phyloP scores from a whole-genome alignment of 2,329 filamentous ascomycete species.

The Gremmenia infestans region DNA sequence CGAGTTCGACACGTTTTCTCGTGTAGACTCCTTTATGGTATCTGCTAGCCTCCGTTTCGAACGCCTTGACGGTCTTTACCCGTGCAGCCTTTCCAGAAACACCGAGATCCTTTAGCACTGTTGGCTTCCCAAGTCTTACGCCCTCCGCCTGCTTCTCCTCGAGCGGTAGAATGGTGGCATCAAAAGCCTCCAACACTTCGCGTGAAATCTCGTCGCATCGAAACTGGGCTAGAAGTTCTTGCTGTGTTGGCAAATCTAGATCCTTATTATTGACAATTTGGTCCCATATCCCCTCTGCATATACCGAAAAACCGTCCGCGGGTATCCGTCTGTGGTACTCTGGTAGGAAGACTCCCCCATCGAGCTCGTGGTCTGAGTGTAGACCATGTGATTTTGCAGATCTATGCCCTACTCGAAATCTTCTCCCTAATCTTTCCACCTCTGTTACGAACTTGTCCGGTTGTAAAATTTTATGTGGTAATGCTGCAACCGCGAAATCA shows the following conservation, averaged over 20 bases:
- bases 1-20: constrained; percentile 79
- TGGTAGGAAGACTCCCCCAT: constrained; percentile 80
- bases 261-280: constrained; percentile 99
- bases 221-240: constrained; percentile 94
- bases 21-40: constrained; percentile 96
- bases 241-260: constrained; percentile 90
- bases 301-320: constrained; percentile 92
- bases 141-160: constrained; percentile 81
- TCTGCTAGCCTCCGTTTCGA: constrained; percentile 83
- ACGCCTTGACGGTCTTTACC: constrained; percentile 69
- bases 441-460: constrained; percentile 84
- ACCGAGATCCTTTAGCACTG: constrained; percentile 72
- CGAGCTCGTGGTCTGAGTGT: constrained; percentile 64
- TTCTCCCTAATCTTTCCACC: constrained; percentile 70
- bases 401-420: constrained; percentile 79
- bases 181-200: constrained; percentile 81
- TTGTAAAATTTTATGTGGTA: constrained; percentile 95
- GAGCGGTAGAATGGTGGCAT: constrained; percentile 72
- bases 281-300: constrained; percentile 93
- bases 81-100: constrained; percentile 67
- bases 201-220: constrained; percentile 94
- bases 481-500: constrained; percentile 92
- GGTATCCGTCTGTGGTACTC: constrained; percentile 96
- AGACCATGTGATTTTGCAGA: constrained; percentile 57
- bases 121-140: constrained; percentile 63